Conservation (phyloP, 2,329 filamentous ascomycete genomes). For the Arthroderma uncinatum region DNA sequence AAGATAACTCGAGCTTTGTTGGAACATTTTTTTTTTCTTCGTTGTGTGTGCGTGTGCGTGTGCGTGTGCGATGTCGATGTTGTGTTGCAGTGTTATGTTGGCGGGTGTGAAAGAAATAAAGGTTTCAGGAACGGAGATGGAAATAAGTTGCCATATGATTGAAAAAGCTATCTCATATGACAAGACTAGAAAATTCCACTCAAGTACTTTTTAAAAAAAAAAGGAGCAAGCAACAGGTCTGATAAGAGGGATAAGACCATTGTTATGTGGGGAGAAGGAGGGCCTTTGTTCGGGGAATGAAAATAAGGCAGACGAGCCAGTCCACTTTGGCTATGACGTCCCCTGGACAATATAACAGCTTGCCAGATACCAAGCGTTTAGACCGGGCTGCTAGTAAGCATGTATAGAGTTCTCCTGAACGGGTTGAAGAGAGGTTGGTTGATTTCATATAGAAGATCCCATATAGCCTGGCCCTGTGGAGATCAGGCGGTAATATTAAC, state of each 20-base stretch:
- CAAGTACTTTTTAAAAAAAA: background rate
- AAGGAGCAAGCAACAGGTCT: background rate
- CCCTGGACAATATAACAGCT: background rate
- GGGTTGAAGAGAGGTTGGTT: background rate
- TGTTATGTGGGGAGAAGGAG: background rate
- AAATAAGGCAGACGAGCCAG: conserved; percentile 2
- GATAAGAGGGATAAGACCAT: conserved; percentile 1
- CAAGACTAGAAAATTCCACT: background rate
- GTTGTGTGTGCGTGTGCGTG: background rate
- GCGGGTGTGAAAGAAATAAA: background rate
- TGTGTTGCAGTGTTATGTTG: background rate
- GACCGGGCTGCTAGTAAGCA: background rate
- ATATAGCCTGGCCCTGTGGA: conserved; percentile 3
- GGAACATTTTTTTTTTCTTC: background rate
- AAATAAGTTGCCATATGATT: background rate
- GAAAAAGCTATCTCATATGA: background rate
- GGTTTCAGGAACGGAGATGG: background rate
- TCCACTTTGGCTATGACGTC: conserved; percentile 2
- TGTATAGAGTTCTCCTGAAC: background rate
- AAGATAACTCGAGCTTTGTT: background rate
- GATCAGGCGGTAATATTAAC: conserved; percentile 1
- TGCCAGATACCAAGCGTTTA: background rate
- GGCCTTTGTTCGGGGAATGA: background rate
- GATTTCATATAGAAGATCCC: conserved; percentile 3
- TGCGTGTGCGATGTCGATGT: background rate